Conservation (phyloP, 2,329 filamentous ascomycete genomes). For the Phyllosticta citriasiana region DNA sequence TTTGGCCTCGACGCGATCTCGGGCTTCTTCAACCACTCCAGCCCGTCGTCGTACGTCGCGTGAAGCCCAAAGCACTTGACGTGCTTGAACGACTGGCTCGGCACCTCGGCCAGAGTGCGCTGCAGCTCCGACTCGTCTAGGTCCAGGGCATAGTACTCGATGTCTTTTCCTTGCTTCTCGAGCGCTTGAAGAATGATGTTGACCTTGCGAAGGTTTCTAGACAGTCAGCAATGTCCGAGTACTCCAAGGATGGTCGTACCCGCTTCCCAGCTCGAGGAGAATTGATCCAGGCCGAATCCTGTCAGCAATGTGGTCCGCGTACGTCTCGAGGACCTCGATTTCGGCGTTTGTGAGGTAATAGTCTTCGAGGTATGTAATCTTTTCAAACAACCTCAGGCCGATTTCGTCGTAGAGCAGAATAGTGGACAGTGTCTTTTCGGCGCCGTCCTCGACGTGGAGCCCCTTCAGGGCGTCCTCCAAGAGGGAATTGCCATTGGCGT, state of each 20-base stretch:
- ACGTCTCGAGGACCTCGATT: slow-evolving; percentile 67
- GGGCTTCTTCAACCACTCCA: slow-evolving; percentile 65
- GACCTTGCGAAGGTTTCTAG: slow-evolving; percentile 85
- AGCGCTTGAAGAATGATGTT: slow-evolving; percentile 77
- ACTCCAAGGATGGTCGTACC: slow-evolving; percentile 48
- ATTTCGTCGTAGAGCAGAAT: slow-evolving; percentile 70
- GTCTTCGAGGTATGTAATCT: slow-evolving; percentile 86
- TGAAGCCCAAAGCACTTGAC: slow-evolving; percentile 70
- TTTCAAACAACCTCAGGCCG: slow-evolving; percentile 73
- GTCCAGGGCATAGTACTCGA: slow-evolving; percentile 91
- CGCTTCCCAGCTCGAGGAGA: slow-evolving; percentile 86
- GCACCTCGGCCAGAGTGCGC: slow-evolving; percentile 76
- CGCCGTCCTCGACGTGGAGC: slow-evolving; percentile 52
- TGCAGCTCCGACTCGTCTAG: slow-evolving; percentile 71
- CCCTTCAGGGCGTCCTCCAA: slow-evolving; percentile 61
- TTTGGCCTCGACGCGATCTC: slow-evolving; percentile 55
- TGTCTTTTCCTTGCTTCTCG: slow-evolving; percentile 61
- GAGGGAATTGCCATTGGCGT: slow-evolving; percentile 59
- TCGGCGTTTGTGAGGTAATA: slow-evolving; percentile 95
- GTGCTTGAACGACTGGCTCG: slow-evolving; percentile 50
- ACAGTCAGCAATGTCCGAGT: slow-evolving; percentile 9
- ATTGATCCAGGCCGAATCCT: slow-evolving; percentile 64
- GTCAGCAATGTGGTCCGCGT: slow-evolving; percentile 63
- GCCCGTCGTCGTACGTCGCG: slow-evolving; percentile 83
- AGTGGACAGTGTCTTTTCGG: slow-evolving; percentile 63